phyloP scores from a whole-genome alignment of 768 basidiomycete species.

The Fomitopsis serialis region DNA sequence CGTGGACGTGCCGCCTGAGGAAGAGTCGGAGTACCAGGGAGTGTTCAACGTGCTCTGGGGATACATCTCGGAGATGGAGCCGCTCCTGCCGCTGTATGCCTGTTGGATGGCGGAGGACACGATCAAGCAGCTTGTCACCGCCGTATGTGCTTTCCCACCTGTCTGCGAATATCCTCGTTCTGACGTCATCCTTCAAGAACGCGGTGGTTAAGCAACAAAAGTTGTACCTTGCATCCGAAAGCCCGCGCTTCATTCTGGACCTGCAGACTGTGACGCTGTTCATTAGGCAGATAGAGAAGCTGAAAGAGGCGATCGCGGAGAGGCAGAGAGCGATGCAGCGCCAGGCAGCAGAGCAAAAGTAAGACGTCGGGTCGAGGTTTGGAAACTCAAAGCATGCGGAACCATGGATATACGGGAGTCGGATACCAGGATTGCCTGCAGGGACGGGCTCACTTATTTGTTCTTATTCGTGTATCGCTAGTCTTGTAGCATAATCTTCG shows the following conservation, averaged over 20 bases:
- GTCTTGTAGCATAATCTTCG: not conserved
- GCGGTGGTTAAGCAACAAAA: slow-evolving; percentile 1
- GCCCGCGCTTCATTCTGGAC: not conserved
- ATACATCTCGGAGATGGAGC: slow-evolving; percentile 1
- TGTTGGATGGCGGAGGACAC: slow-evolving; percentile 2
- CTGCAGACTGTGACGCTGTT: not conserved
- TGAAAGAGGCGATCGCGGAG: not conserved
- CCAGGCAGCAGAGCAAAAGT: not conserved
- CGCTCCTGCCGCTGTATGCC: slow-evolving; percentile 1
- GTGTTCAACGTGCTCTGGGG: slow-evolving; percentile 2
- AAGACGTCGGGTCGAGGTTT: not conserved
- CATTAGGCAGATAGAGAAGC: not conserved
- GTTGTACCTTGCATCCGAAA: not conserved
- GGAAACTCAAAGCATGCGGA: not conserved
- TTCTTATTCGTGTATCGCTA: not conserved
- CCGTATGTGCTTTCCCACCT: not conserved
- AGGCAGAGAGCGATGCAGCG: not conserved
- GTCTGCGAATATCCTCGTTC: not conserved
- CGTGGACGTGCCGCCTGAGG: not conserved
- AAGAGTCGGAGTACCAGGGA: not conserved
- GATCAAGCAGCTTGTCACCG: not conserved
- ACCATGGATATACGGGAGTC: not conserved
- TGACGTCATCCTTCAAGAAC: not conserved
- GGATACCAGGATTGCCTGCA: not conserved
- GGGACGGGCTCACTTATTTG: not conserved